Percentiles rank a stretch among this genome's conserved stretches.
These are phyloP conservation scores for Coniosporium apollinis DNA, from an alignment of 495 filamentous ascomycete species.

Conservation along the genomic window DNA sequence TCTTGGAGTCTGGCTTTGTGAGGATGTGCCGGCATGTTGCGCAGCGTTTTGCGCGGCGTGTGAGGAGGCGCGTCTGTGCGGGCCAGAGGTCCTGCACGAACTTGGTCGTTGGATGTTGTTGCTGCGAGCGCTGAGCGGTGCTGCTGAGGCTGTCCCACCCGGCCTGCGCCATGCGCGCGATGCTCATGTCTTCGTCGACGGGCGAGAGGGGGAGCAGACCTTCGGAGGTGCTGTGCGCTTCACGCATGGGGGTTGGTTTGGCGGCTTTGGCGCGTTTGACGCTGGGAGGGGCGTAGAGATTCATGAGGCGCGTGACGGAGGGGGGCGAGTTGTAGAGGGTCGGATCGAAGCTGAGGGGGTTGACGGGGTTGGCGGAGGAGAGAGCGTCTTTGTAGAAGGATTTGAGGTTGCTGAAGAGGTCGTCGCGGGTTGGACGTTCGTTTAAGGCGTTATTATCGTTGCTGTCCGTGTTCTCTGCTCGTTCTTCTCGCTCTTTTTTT, in stretches of 20 bases:
- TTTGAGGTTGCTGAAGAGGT: slow-evolving; percentile 19
- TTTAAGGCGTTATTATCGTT: too few relatives aligned
- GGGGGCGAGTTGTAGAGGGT: slow-evolving; percentile 61
- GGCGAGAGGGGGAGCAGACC: slow-evolving; percentile 42
- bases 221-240: slow-evolving; percentile 50
- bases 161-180: slow-evolving; percentile 30
- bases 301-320: slow-evolving; percentile 77
- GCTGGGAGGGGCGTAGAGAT: slow-evolving; percentile 56
- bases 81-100: slow-evolving; percentile 59
- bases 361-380: slow-evolving; percentile 36
- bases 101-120: slow-evolving; percentile 29
- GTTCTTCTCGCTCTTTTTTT: slow-evolving; percentile 15
- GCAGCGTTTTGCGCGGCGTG: slow-evolving; percentile 87
- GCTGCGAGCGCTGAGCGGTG: slow-evolving; percentile 31
- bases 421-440: slow-evolving; percentile 11
- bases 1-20: slow-evolving; percentile 82
- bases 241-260: slow-evolving; percentile 56
- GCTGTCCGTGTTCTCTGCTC: background rate
- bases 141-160: slow-evolving; percentile 40
- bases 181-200: slow-evolving; percentile 30
- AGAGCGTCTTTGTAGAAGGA: slow-evolving; percentile 42
- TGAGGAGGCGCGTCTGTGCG: slow-evolving; percentile 62
- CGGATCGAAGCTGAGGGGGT: slow-evolving; percentile 24
- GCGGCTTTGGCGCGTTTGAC: slow-evolving; percentile 47
- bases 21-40: slow-evolving; percentile 86